Evolutionary conservation across 2,329 filamentous ascomycete species (phyloP).

Genomic region (Fusarium sublunatum): DNA sequence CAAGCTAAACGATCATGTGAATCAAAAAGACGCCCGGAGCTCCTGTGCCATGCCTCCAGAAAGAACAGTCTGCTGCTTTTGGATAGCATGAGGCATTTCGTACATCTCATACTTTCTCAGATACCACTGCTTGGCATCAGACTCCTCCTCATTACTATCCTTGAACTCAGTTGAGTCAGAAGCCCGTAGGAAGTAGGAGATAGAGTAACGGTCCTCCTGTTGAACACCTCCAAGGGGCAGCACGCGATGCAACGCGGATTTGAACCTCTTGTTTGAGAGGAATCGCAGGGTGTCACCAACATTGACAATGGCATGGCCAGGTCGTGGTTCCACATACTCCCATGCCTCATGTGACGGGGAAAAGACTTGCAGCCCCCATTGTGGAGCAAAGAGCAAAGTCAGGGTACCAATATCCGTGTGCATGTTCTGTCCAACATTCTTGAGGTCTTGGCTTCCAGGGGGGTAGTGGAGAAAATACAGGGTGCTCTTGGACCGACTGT

Average conservation of each 20-base stretch:
- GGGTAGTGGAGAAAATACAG: constrained; percentile 26
- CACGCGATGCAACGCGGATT: constrained; percentile 9
- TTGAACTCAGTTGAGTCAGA: constrained; percentile 14
- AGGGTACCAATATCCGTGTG: constrained; percentile 25
- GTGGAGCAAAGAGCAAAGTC: constrained; percentile 16
- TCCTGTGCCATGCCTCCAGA: constrained; percentile 11
- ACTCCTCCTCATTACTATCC: constrained; percentile 14
- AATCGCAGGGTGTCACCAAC: constrained; percentile 17
- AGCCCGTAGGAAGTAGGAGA: constrained; percentile 12
- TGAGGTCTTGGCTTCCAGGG: neutral
- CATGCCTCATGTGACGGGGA: constrained; percentile 7
- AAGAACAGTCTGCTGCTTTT: constrained; percentile 1
- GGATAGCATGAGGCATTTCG: constrained; percentile 4
- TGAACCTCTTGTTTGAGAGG: constrained; percentile 12
- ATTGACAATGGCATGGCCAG: constrained; percentile 8
- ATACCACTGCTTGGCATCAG: constrained; percentile 9
- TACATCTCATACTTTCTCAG: constrained; percentile 13
- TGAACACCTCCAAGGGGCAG: constrained; percentile 6
- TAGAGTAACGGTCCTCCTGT: constrained; percentile 7
- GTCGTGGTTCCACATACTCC: constrained; percentile 13
- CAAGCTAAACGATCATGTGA: no score
- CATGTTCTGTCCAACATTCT: constrained; percentile 28
- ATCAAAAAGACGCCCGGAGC: neutral
- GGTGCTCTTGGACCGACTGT: constrained; percentile 21
- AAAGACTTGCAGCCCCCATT: constrained; percentile 25